These are phyloP conservation scores for Amoebophrya sp. DNA, from an alignment of 169 alveolate genomes.

Conservation along the genomic window DNA sequence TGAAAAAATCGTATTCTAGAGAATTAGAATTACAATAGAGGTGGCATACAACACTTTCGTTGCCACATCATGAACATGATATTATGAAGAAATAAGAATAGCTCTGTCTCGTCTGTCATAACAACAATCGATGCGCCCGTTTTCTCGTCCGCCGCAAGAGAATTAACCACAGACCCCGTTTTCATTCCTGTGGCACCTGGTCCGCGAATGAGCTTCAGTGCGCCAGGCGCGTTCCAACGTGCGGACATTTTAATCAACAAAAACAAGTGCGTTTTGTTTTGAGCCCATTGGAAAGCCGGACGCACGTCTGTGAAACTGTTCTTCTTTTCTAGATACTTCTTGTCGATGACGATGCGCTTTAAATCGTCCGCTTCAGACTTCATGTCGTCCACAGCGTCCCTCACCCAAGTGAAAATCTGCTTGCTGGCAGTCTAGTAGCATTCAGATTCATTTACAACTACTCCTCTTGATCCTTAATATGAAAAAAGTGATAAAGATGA, in stretches of 20 bases:
- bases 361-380: background rate
- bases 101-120: too few species aligned
- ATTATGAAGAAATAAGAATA: too few species aligned
- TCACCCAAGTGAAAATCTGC: background rate
- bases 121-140: too few species aligned
- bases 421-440: too few species aligned
- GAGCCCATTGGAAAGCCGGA: conserved; percentile 81
- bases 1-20: too few species aligned
- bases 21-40: too few species aligned
- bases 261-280: conserved; percentile 56
- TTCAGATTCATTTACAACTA: too few species aligned
- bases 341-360: background rate
- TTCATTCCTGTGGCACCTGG: background rate
- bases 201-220: conserved; percentile 33
- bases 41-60: too few species aligned
- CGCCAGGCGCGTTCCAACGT: conserved; percentile 72
- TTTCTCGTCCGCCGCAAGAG: too few species aligned
- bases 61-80: too few species aligned
- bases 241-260: conserved; percentile 65
- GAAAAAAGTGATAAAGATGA: too few species aligned
- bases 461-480: too few species aligned
- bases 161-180: background rate
- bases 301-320: conserved; percentile 33
- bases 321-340: background rate
- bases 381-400: background rate